Evolutionary conservation across 2,329 filamentous ascomycete genomes (phyloP), one percentile per base, ranked within the genome.

Genomic region (Scedosporium dehoogii): DNA sequence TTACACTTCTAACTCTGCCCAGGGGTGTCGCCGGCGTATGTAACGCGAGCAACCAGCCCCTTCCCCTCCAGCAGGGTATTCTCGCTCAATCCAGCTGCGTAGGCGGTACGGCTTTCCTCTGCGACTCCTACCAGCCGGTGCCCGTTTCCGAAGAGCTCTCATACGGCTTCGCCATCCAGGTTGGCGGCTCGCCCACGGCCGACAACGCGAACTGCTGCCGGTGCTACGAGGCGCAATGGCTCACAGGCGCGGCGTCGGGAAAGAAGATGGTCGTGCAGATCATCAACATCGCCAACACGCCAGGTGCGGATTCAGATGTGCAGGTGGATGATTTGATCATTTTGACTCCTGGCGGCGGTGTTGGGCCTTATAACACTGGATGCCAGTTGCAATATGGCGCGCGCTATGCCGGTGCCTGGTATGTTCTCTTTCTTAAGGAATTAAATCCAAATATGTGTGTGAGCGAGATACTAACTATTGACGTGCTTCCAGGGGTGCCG

Each of bases 161-260:
- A 7, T 66, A 67, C 61, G 67, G 65, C 38, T 68, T 66, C 56
- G 66, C 64, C 10, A 66, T 68, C 60, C 65, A 66, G 41, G 63
- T 67, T 16, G 64, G 64, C n/a, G 64, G 64, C 55, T 63, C 58
- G 59, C 63, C 66, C 23, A 61, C 27, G 29, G 48, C 63, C 16
- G 65, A 65, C 62, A 65, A 67, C 48, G 48, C 67, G 25, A 66
- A 64, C 59, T 68, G 67, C 65, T 68, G 67, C 64, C 66, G 66
- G 56, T 68, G 67, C 62, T 65, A 65, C 62, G 57, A 67, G 51
- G 58, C 67, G 10, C 16, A 64, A 44, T 68, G 67, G 67, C 46
- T 63, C 1, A 61, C 63, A 6, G 67, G 67, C 16, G 51, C 33
- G 12, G 66, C 66, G 3, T 62, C 53, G 6, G 67, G 66, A 51